These are phyloP conservation scores for Epichloe aotearoae DNA, from an alignment of 2,329 filamentous ascomycete species.

Conservation along the genomic window DNA sequence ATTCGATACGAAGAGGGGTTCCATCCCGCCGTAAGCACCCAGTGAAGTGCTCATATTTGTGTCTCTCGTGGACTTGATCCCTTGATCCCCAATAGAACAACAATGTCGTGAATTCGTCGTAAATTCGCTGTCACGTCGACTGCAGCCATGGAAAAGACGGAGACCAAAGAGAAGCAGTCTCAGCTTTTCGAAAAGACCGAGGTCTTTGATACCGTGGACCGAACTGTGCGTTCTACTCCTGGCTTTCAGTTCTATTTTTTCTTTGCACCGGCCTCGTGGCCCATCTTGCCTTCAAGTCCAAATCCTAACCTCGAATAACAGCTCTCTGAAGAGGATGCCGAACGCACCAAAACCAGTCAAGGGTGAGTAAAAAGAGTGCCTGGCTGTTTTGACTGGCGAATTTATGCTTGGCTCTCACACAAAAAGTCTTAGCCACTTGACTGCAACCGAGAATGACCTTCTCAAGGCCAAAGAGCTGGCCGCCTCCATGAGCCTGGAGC, in stretches of 20 bases:
- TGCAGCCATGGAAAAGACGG: slow-evolving; percentile 2
- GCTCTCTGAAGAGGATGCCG: neutral
- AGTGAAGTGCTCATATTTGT: neutral
- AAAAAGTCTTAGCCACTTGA: slow-evolving; percentile 11
- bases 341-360: neutral
- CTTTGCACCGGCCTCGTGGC: too few relatives aligned
- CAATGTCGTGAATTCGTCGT: neutral
- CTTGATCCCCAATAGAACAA: neutral
- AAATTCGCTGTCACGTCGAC: neutral
- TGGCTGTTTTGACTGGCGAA: neutral
- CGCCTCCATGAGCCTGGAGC: slow-evolving; percentile 25
- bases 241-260: too few relatives aligned
- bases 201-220: neutral
- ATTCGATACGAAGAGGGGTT: neutral
- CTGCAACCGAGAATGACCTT: slow-evolving; percentile 31
- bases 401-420: neutral
- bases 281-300: too few relatives aligned
- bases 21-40: neutral
- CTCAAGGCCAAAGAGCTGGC: slow-evolving; percentile 32
- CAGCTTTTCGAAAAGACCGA: neutral
- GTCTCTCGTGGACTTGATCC: neutral
- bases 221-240: neutral
- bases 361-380: neutral
- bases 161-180: neutral
- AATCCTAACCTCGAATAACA: neutral